Conservation (phyloP, 495 filamentous ascomycete species). For the Rhizodiscina lignyota region DNA sequence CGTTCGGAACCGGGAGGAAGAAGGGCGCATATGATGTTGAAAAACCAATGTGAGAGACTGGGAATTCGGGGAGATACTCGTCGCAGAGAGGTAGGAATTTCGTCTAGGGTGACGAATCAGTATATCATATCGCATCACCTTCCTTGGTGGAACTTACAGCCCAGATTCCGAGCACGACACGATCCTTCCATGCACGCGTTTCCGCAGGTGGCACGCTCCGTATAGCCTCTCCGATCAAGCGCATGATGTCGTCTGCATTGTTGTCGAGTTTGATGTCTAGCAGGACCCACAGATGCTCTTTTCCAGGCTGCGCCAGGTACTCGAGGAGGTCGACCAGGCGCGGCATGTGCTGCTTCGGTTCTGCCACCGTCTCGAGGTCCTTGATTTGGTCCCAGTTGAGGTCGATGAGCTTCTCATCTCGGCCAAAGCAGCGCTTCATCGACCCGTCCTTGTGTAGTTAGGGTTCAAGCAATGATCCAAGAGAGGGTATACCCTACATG, state of each 20-base stretch:
- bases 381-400: conserved; percentile 59
- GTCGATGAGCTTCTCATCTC: conserved; percentile 50
- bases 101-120: no score
- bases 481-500: conserved; percentile 40
- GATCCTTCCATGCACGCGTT: conserved; percentile 43
- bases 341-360: conserved; percentile 56
- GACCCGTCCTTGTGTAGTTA: conserved; percentile 41
- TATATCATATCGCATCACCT: no score
- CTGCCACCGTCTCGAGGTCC: conserved; percentile 45
- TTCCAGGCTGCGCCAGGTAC: conserved; percentile 42
- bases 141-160: conserved; percentile 35
- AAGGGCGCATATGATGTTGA: conserved; percentile 49
- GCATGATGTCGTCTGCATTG: conserved; percentile 51
- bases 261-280: conserved; percentile 78
- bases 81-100: conserved; percentile 43
- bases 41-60: conserved; percentile 56
- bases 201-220: conserved; percentile 27
- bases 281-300: conserved; percentile 59
- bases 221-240: conserved; percentile 43
- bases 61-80: conserved; percentile 47
- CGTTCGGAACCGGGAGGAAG: conserved; percentile 43
- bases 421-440: conserved; percentile 66
- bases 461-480: conserved; percentile 1
- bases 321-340: conserved; percentile 58
- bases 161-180: conserved; percentile 71